phyloP scores from a whole-genome alignment of 1,139 yeast species.

The Blastobotrys niveus region DNA sequence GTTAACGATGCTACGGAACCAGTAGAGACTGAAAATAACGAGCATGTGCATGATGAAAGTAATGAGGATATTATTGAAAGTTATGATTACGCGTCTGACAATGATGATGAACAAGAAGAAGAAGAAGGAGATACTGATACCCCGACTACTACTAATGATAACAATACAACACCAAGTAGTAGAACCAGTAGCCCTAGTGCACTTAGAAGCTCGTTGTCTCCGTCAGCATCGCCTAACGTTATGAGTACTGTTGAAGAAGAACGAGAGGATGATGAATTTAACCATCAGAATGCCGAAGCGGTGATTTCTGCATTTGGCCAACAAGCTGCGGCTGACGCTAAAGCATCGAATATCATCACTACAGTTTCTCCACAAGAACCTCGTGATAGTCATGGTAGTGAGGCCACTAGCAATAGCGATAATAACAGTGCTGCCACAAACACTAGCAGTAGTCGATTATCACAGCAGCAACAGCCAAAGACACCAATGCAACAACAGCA shows the following conservation, averaged over 20 bases:
- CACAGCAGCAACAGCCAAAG: background rate
- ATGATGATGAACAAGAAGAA: background rate
- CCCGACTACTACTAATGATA: background rate
- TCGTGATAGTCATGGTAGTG: no score
- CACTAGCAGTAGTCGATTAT: no score
- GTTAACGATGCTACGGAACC: background rate
- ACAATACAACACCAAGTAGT: background rate
- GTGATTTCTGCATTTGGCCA: conserved; percentile 11
- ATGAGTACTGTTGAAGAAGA: background rate
- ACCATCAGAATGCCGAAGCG: background rate
- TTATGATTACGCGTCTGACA: background rate
- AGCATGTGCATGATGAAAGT: no score
- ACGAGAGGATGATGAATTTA: background rate
- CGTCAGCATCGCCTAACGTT: background rate
- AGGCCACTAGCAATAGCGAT: no score
- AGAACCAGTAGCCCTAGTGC: background rate
- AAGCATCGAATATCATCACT: no score
- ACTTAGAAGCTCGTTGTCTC: no score
- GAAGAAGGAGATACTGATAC: background rate
- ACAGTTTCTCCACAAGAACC: no score
- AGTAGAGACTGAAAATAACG: background rate
- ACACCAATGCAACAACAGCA: conserved; percentile 10
- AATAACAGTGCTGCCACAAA: background rate
- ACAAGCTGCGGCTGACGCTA: background rate
- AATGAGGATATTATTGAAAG: no score